Evolutionary conservation across 805 yeast species (phyloP), one percentile per base, ranked within the genome.

Genomic region (Kurtzmaniella fragi): DNA sequence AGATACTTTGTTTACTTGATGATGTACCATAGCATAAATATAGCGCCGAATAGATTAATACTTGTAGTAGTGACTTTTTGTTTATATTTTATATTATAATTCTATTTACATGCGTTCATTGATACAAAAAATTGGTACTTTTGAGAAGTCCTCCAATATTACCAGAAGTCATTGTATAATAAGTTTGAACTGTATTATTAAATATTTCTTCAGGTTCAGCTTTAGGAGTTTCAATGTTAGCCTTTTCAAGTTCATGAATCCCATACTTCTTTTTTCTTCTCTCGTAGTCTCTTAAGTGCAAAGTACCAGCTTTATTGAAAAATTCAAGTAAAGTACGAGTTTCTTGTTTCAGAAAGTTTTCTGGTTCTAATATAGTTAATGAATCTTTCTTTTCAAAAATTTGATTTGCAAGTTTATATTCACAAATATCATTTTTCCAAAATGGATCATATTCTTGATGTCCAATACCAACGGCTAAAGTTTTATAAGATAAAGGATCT

Each of bases 1-100:
- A 71, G 98, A 93, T 63, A 88, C 96, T 31, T 67, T 91, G 49
- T 91, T 91, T 57, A 86, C 96, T 17, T 20, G 25, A 20, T 20
- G 25, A 20, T 20, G 25, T 20, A 20, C 25, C 8, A 20, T 20
- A 20, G 25, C 25, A 20, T 20, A 20, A 20, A 20, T 20, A 20
- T 89, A 70, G 54, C 28, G 11, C 10, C 10, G 15, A 2, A 12
- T 31, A 20, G 20, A 26, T 34, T 34, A 25, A 13, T 33, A 38
- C 28, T 13, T 20, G 29, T 20, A 12, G 17, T 8, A 5, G 8
- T 5, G 9, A 5, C 7, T 15, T 4, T 15, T n/a, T 15, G 9
- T 6, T 13, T 14, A 13, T 12, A 11, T n/a, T 36, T 5, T 13
- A 4, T 32, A 7, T 17, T 32, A 14, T n/a, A 15, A n/a, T 17